Conservation (phyloP, 2,329 filamentous ascomycete genomes). For the Pseudogymnoascus sp. region DNA sequence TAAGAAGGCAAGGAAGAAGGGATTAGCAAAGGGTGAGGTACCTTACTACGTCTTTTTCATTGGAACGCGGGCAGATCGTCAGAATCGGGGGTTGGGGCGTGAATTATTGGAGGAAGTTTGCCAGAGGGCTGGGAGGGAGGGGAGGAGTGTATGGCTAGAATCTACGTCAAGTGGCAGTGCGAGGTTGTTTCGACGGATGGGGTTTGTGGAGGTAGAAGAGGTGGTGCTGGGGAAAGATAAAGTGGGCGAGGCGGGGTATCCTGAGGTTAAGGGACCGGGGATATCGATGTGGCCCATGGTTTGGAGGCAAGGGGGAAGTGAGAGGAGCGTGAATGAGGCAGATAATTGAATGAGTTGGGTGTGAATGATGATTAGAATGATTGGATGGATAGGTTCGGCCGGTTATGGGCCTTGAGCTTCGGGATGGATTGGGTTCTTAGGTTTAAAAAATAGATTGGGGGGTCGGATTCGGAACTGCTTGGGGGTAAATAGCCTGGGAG, state of each 20-base stretch:
- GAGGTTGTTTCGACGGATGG: constrained; percentile 16
- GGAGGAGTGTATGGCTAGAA: constrained; percentile 19
- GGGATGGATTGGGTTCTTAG: background rate
- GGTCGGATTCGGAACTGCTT: background rate
- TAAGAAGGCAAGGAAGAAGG: background rate
- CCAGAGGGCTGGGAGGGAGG: constrained; percentile 12
- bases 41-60: constrained; percentile 21
- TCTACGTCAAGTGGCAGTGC: constrained; percentile 14
- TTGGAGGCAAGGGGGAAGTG: constrained; percentile 13
- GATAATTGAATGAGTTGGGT: background rate
- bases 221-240: constrained; percentile 17
- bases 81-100: constrained; percentile 13
- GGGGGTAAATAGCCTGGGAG: background rate
- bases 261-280: constrained; percentile 14
- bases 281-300: constrained; percentile 19
- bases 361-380: background rate
- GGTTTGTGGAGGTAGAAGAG: constrained; percentile 17
- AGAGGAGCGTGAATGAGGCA: background rate
- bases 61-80: constrained; percentile 11
- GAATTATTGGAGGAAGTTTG: constrained; percentile 15
- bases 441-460: background rate
- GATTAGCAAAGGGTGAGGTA: background rate
- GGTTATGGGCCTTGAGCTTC: background rate
- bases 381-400: background rate
- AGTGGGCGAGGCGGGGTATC: constrained; percentile 12